Base-by-base conservation (phyloP, 345 rosid genomes). In the Arabis alpina region DNA sequence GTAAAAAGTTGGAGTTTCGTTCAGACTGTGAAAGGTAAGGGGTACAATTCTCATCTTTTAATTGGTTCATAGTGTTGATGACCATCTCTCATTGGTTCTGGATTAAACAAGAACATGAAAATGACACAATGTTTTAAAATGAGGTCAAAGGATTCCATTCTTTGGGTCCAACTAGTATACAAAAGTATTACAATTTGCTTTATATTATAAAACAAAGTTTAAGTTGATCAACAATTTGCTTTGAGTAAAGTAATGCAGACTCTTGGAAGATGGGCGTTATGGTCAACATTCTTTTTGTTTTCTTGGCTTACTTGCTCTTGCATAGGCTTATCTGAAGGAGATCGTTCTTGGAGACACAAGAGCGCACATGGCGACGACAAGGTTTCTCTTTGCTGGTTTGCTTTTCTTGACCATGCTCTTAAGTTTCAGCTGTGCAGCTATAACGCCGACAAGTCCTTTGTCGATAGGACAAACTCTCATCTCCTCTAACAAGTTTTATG, bases 391-490 rank as follows among this genome's bases (percentile, higher is more conserved):
- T 48, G 59, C 53, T 55, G 41, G 10, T 30, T 40, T 65, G 9
- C 32, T 73, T 8, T 24, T 56, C 1, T 45, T 56, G 36, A 48
- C 62, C 6, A 2, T 8, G 2, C 4, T 63, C 15, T 25, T 42
- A 14, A 23, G 63, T 24, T 54, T 14, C 1, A 62, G 72, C 10
- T 57, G n/a, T 32, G 77, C 60, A 41, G 60, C 5, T 4, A 73
- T 73, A 65, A 73, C 72, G 5, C 2, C 42, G 23, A 3, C 6
- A n/a, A 73, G 66, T 30, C 78, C 73, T 19, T 65, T 74, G 74
- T 67, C 74, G 10, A 36, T 59, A n/a, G 66, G 41, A 15, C 14
- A 69, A 54, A 69, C 64, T 61, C 70, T 75, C 52, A 69, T 30
- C 64, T 79, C 85, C 1, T 0, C 79, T 0, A 48, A 67, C 2